A percentile compares a stretch with the other conserved stretches of the same genome.
phyloP scores from a whole-genome alignment of 768 basidiomycete genomes.

The Myochromella boudieri region DNA sequence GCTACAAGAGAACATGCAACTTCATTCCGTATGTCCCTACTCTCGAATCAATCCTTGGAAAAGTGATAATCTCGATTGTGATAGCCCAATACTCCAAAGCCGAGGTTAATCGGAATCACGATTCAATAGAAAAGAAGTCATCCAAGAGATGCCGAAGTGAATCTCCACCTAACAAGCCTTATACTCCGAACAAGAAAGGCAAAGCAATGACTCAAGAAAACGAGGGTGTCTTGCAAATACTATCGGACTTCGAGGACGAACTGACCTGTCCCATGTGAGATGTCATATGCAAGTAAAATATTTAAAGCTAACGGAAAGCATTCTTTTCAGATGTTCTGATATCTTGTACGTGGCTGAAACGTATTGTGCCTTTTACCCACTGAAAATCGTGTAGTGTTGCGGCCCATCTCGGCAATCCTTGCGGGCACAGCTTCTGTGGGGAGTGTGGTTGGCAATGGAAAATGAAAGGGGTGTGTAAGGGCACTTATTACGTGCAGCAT shows the following conservation, averaged over 20 bases:
- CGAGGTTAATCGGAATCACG: not conserved
- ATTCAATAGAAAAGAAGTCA: not conserved
- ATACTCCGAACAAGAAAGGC: conserved; percentile 37
- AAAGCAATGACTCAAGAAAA: conserved; percentile 36
- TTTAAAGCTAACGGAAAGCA: not conserved
- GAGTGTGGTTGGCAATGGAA: conserved; percentile 66
- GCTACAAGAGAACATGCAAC: conserved; percentile 4
- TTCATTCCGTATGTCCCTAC: conserved; percentile 2
- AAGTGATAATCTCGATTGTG: not conserved
- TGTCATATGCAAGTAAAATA: conserved; percentile 3
- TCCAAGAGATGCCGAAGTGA: conserved; percentile 15
- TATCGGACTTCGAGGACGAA: conserved; percentile 61
- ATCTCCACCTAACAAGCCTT: conserved; percentile 6
- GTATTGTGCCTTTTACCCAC: not conserved
- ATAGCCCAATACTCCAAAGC: not conserved
- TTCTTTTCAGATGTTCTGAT: conserved; percentile 60
- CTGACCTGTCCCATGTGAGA: conserved; percentile 73
- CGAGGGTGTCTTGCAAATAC: conserved; percentile 22
- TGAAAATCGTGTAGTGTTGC: conserved; percentile 44
- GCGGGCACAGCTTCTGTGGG: conserved; percentile 74
- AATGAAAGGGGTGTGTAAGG: conserved; percentile 43
- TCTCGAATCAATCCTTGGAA: not conserved
- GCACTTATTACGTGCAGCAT: not conserved
- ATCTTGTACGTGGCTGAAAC: conserved; percentile 50
- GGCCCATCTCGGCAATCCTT: conserved; percentile 65